Evolutionary conservation across 257 asterid species (phyloP), one percentile per base, ranked within the genome.

Genomic region (Solanum dulcamara): DNA sequence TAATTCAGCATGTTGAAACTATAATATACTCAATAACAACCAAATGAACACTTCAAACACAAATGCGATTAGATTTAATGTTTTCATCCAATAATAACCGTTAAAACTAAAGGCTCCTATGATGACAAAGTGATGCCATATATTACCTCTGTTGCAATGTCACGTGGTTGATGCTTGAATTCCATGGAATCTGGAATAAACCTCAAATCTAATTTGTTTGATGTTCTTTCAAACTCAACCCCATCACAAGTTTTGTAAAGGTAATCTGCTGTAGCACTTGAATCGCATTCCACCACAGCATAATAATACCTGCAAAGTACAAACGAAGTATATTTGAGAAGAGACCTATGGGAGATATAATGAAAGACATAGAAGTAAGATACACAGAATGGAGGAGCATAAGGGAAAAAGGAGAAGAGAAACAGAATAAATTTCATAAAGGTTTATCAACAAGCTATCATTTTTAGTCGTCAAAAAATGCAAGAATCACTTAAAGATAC

Each of bases 151-250:
- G 90, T 93, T 3, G 98, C 97, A 86, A 93, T 94, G 88, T 97
- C 99, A 33, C 98, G 98, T 32, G 98, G 96, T 86, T 87, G 87
- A 87, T 92, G 98, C 90, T 92, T 92, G 90, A 94, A 92, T 17
- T 95, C 97, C 97, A 93, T 88, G 30, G 96, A 88, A 86, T 97
- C 98, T 12, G 98, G 99, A 91, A 97, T 91, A 87, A 97, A 97
- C 89, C 99, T 92, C 91, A 97, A 92, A 87, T 97, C 99, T 92
- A 97, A 89, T 88, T 92, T 94, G 85, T 92, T 92, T 14, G 97
- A 92, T 77, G 99, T 94, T 89, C 98, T 92, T 88, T 95, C 99
- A 85, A 97, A 95, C 94, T 95, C 99, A 85, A 91, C 86, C 28
- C 99, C 98, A 71, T 97, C 99, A 84, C 98, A 97, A 62, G 90